These are phyloP conservation scores for Abrus pulchellus DNA, from an alignment of 306 rosid genomes.

Conservation along the genomic window DNA sequence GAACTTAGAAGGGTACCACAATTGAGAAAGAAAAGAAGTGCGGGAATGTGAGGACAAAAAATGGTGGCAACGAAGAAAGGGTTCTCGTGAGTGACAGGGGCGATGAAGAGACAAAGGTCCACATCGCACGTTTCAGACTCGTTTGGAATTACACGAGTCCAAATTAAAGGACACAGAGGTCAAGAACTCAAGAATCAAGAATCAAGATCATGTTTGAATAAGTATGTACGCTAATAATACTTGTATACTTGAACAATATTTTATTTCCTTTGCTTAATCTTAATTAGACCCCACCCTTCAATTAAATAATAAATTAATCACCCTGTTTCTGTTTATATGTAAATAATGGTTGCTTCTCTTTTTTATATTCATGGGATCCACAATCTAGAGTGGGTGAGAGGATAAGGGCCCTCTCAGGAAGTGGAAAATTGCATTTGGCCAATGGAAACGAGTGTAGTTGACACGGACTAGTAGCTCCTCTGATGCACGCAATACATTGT, in stretches of 20 bases:
- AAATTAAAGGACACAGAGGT: neutral
- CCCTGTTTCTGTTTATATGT: no score
- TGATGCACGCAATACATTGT: neutral
- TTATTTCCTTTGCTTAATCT: conserved; percentile 3
- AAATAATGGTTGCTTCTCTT: neutral
- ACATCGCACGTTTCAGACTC: conserved; percentile 40
- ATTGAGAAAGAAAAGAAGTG: conserved; percentile 17
- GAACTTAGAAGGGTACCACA: conserved; percentile 7
- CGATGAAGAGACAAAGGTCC: conserved; percentile 49
- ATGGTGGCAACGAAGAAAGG: conserved; percentile 14
- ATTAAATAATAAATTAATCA: no score
- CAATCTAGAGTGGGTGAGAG: neutral
- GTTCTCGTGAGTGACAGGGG: conserved; percentile 50
- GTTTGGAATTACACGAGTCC: conserved; percentile 36
- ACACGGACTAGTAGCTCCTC: conserved; percentile 25
- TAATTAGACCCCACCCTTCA: neutral
- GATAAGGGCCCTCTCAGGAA: conserved; percentile 10
- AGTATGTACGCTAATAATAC: neutral
- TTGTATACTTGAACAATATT: neutral
- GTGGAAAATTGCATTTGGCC: conserved; percentile 32
- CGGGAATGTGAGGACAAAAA: conserved; percentile 11
- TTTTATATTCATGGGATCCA: neutral
- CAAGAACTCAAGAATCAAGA: neutral
- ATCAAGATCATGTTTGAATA: neutral
- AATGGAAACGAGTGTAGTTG: conserved; percentile 5